Conservation (phyloP, 2,329 filamentous ascomycete species). For the Whalleya microplaca region DNA sequence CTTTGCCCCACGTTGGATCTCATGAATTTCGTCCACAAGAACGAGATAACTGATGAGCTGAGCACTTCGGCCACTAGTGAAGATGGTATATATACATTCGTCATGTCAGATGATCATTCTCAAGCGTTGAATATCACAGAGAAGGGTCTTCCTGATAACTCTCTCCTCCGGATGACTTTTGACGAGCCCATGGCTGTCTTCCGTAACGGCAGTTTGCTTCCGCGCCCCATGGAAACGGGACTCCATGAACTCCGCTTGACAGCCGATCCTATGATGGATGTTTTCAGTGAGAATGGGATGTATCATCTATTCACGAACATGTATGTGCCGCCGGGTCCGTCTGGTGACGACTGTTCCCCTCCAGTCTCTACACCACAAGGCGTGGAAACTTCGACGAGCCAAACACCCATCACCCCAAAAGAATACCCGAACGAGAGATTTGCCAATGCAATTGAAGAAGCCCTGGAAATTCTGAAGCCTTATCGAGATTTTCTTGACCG, state of each 20-base stretch:
- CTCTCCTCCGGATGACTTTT: slow-evolving; percentile 2
- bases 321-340: background rate
- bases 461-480: background rate
- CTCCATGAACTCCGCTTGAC: slow-evolving; percentile 1
- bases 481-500: background rate
- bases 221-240: background rate
- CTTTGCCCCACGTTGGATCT: background rate
- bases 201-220: slow-evolving; percentile 1
- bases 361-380: background rate
- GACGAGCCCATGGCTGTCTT: slow-evolving; percentile 7
- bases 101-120: background rate
- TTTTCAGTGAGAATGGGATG: background rate
- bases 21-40: slow-evolving; percentile 5
- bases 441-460: background rate
- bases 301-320: slow-evolving; percentile 1
- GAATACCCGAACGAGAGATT: background rate
- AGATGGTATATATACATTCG: slow-evolving; percentile 5
- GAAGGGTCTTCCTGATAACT: background rate
- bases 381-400: background rate
- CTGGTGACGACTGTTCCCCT: background rate
- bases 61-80: too few relatives aligned
- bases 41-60: too few relatives aligned
- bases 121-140: background rate
- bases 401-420: background rate
- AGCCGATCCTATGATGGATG: background rate